A percentile compares a stretch with the other conserved stretches of the same genome.
Evolutionary conservation across 2,329 filamentous ascomycete genomes (phyloP).

Genomic region (Venturiaceae sp.): DNA sequence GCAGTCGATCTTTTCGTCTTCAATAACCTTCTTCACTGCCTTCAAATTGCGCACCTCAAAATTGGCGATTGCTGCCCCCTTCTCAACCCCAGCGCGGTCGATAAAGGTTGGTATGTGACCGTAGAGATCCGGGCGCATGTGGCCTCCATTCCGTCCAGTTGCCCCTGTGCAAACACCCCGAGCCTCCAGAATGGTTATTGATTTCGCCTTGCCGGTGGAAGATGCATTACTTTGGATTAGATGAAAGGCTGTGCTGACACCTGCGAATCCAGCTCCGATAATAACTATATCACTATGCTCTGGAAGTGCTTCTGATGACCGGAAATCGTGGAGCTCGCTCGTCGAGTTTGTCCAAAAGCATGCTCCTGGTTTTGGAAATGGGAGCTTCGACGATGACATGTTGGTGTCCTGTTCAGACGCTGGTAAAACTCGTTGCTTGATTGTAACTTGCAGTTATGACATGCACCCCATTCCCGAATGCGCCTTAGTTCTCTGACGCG

Average conservation of each 20-base stretch:
- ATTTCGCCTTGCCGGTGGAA: conserved; percentile 44
- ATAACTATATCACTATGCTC: conserved; percentile 56
- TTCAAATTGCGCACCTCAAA: background rate
- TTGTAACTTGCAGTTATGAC: too few relatives aligned
- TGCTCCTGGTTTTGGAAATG: too few relatives aligned
- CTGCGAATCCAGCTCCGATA: conserved; percentile 67
- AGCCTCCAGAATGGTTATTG: conserved; percentile 64
- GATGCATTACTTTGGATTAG: conserved; percentile 34
- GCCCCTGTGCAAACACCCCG: conserved; percentile 73
- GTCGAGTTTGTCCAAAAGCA: too few relatives aligned
- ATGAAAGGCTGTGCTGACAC: conserved; percentile 59
- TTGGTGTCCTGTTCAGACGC: too few relatives aligned
- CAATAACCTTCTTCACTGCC: background rate
- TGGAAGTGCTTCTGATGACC: conserved; percentile 55
- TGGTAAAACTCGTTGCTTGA: too few relatives aligned
- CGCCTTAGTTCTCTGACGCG: too few relatives aligned
- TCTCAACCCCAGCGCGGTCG: background rate
- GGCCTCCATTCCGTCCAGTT: conserved; percentile 47
- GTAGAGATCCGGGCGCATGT: background rate
- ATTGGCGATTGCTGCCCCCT: too few relatives aligned
- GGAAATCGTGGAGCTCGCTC: too few relatives aligned
- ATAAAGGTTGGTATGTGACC: background rate
- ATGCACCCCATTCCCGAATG: too few relatives aligned
- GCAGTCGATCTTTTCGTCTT: background rate
- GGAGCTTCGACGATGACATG: too few relatives aligned